Evolutionary conservation across 257 asterid genomes (phyloP), one percentile per base, ranked within the genome.

Genomic region (Petunia axillaris): DNA sequence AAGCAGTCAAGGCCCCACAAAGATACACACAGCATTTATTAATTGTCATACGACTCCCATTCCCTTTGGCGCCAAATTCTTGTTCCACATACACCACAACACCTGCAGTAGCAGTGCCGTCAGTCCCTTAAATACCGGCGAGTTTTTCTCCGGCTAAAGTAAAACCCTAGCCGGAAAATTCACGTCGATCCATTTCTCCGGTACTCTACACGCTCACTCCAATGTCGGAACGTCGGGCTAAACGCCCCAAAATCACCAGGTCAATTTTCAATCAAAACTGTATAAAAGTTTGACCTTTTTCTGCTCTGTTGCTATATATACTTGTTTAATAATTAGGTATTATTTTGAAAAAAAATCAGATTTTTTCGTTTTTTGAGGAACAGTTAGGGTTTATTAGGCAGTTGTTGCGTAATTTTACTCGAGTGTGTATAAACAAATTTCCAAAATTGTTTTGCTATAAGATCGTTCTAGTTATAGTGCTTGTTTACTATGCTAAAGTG

Each of bases 221-320:
- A 77, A 92, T 92, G 97, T 87, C 64, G 58, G 88, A 83, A 79
- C 93, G 85, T 2, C 81, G 76, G 65, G 81, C 87, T 53, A 92
- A 92, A 77, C 86, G 93, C 85, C 86, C 87, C 79, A 90, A 88
- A 79, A 81, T 88, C 55, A 77, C 87, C 85, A 92, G 95, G 97
- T 92, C 48, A 25, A 6, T 15, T 46, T 44, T 44, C 58, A 68
- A 39, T 68, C 8, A 44, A 25, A 50, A 46, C 16, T 3, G 25
- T 48, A 3, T 75, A 58, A 5, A 44, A 40, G 35, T 44, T 64
- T 43, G 62, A 15, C 3, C n/a, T 4, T 60, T 2, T 11, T 25
- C 77, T 36, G 15, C 11, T 37, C 58, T 16, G 11, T 1, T 54
- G 25, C 38, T 13, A 6, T 58, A 43, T n/a, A 64, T 63, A 2